Evolutionary conservation across 2,329 filamentous ascomycete genomes (phyloP).

Genomic region (Penicillium sp.): DNA sequence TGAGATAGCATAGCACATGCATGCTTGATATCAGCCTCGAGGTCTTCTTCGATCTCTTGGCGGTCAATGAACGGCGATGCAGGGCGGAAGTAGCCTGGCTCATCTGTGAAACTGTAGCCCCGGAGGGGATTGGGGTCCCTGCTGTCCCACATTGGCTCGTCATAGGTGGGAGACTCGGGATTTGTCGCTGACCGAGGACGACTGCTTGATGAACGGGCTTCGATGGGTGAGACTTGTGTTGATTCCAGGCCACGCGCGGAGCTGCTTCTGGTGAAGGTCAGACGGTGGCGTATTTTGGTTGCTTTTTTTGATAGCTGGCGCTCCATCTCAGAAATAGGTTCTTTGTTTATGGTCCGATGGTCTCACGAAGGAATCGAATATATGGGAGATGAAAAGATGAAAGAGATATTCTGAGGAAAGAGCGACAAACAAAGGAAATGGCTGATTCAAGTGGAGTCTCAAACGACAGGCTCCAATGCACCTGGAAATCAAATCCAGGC

Average conservation of each 20-base stretch:
- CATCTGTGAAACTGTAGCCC: conserved; percentile 39
- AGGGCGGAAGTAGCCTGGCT: conserved; percentile 33
- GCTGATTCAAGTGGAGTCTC: neutral
- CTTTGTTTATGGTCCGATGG: neutral
- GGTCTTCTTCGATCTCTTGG: conserved; percentile 32
- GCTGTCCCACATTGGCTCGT: conserved; percentile 3
- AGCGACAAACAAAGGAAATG: conserved; percentile 6
- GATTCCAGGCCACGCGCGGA: conserved; percentile 12
- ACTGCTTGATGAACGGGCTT: conserved; percentile 5
- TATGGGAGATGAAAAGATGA: neutral
- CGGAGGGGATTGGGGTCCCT: conserved; percentile 22
- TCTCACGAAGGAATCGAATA: neutral
- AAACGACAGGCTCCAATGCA: neutral
- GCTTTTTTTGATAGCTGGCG: conserved; percentile 24
- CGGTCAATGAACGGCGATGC: conserved; percentile 36
- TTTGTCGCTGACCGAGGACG: conserved; percentile 23
- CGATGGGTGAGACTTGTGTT: conserved; percentile 7
- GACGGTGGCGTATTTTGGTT: conserved; percentile 21
- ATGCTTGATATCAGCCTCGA: conserved; percentile 38
- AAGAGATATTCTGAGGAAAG: neutral
- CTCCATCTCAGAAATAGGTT: conserved; percentile 15
- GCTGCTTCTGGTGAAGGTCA: conserved; percentile 16
- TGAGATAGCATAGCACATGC: conserved; percentile 37
- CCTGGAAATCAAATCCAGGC: neutral
- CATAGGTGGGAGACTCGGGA: conserved; percentile 12